Conservation (phyloP, 2,329 filamentous ascomycete genomes). For the Verticillium albo-atrum region DNA sequence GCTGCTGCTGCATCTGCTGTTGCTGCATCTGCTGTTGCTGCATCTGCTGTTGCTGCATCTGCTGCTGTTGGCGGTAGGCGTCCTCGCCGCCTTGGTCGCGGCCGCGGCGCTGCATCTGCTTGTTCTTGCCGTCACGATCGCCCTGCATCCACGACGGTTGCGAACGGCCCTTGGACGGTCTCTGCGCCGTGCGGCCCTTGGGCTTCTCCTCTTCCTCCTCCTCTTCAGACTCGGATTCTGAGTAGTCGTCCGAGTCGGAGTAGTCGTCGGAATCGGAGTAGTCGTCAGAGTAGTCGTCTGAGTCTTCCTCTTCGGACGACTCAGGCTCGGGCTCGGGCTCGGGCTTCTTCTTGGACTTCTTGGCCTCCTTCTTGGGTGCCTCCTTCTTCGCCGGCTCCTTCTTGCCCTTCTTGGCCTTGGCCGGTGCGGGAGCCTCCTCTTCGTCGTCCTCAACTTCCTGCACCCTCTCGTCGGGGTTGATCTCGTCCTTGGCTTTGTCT, state of each 20-base stretch:
- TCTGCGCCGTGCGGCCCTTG: background rate
- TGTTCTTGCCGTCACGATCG: background rate
- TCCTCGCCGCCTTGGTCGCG: background rate
- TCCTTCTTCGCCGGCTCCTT: constrained; percentile 10
- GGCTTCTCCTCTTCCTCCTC: constrained; percentile 3
- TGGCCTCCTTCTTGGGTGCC: constrained; percentile 9
- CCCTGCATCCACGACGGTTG: background rate
- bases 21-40: constrained; percentile 23
- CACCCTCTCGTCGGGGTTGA: background rate
- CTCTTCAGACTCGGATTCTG: background rate
- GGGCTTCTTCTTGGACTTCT: constrained; percentile 3
- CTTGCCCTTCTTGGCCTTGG: constrained; percentile 1
- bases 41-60: constrained; percentile 21
- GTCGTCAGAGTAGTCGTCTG: constrained; percentile 13
- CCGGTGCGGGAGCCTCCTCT: background rate
- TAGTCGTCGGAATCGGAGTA: constrained; percentile 3
- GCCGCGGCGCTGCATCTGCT: constrained; percentile 1
- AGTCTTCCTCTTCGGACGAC: constrained; percentile 9
- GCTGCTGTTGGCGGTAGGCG: constrained; percentile 17
- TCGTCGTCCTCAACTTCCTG: background rate
- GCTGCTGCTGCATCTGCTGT: constrained; percentile 18
- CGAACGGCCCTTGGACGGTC: background rate
- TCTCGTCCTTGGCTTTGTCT: background rate
- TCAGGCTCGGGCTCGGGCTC: background rate
- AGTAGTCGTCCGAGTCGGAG: constrained; percentile 1